These are phyloP conservation scores for Heracleum sosnowskyi DNA, from an alignment of 129 eudicot genomes.

Conservation along the genomic window DNA sequence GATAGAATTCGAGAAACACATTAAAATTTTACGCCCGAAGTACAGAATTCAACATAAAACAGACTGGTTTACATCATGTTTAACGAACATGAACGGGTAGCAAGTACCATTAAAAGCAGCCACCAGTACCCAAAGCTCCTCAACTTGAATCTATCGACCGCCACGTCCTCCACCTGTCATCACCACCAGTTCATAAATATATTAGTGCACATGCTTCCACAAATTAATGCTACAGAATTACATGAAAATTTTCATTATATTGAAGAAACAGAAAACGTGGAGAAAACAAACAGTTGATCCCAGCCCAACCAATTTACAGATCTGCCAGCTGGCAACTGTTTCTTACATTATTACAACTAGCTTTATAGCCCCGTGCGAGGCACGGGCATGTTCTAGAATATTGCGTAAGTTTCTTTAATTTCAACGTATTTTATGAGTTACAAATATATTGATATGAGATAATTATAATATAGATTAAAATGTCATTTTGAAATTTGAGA, in stretches of 20 bases:
- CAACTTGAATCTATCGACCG: slow-evolving; percentile 19
- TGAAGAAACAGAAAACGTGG: not conserved
- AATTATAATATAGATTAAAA: too few relatives aligned
- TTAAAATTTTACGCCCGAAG: not conserved
- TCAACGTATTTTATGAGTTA: too few relatives aligned
- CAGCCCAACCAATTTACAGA: not conserved
- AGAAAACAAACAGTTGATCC: not conserved
- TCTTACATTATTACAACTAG: not conserved
- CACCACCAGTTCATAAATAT: not conserved
- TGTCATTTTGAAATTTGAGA: too few relatives aligned
- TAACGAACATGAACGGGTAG: not conserved
- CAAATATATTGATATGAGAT: too few relatives aligned
- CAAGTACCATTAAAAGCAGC: slow-evolving; percentile 24
- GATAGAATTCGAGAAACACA: not conserved
- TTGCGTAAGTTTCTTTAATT: too few relatives aligned
- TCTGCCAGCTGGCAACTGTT: not conserved
- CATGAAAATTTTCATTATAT: not conserved
- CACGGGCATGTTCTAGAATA: too few relatives aligned
- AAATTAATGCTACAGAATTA: not conserved
- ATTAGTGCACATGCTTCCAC: not conserved
- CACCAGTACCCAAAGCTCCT: slow-evolving; percentile 9
- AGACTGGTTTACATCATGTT: not conserved
- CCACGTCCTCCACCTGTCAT: slow-evolving; percentile 41
- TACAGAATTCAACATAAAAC: not conserved
- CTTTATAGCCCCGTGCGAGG: too few relatives aligned